phyloP scores from a whole-genome alignment of 768 basidiomycete species.

The Kwoniella europaea region DNA sequence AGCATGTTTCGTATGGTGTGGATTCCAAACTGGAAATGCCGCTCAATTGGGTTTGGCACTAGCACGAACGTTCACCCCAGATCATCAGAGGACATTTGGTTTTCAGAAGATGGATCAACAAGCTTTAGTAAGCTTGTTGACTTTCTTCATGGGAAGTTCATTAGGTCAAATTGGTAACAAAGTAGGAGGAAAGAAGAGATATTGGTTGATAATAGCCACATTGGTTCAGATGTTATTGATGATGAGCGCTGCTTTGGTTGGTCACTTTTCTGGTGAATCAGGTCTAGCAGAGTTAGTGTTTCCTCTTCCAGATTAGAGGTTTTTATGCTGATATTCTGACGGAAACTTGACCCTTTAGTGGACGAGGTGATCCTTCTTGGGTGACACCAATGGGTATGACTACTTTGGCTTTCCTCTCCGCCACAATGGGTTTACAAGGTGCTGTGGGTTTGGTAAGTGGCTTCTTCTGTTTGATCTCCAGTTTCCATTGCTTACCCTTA shows the following conservation, averaged over 20 bases:
- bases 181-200: slow-evolving; percentile 72
- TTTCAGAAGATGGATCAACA: slow-evolving; percentile 85
- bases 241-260: slow-evolving; percentile 71
- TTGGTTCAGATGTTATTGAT: slow-evolving; percentile 76
- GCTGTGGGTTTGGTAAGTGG: slow-evolving; percentile 21
- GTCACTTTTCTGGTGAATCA: slow-evolving; percentile 70
- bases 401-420: slow-evolving; percentile 77
- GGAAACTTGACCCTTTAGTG: slow-evolving; percentile 22
- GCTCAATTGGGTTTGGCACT: slow-evolving; percentile 76
- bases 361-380: slow-evolving; percentile 62
- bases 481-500: too few relatives aligned
- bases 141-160: slow-evolving; percentile 76
- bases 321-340: neutral
- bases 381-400: slow-evolving; percentile 69
- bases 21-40: slow-evolving; percentile 58
- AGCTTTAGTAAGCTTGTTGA: slow-evolving; percentile 74
- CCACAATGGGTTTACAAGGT: slow-evolving; percentile 73
- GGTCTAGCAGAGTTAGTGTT: slow-evolving; percentile 44
- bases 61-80: slow-evolving; percentile 70
- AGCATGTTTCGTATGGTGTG: slow-evolving; percentile 56
- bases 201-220: slow-evolving; percentile 75
- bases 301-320: neutral
- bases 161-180: slow-evolving; percentile 77
- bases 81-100: slow-evolving; percentile 60
- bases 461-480: too few relatives aligned